A percentile compares a stretch with the other conserved stretches of the same genome.
Conservation (phyloP, 192 early-diverging fungal genomes). For the Linnemannia zychae region DNA sequence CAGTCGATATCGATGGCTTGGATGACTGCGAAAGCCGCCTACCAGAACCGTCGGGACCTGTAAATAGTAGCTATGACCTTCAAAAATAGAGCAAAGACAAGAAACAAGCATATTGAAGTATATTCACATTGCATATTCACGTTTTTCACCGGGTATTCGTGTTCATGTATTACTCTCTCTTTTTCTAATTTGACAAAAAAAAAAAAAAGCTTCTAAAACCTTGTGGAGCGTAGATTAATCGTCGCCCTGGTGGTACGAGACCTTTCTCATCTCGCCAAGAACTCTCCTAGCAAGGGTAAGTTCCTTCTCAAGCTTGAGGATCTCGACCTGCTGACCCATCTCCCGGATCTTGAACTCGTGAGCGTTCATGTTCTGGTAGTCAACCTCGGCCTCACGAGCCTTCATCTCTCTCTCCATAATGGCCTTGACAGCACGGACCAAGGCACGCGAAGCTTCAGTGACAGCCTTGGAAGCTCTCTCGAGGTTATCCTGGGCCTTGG, state of each 20-base stretch:
- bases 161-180: no score
- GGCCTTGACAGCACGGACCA: constrained; percentile 94
- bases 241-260: constrained; percentile 78
- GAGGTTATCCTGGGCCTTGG: constrained; percentile 92
- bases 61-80: no score
- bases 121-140: no score
- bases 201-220: no score
- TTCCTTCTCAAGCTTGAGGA: constrained; percentile 96
- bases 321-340: constrained; percentile 98
- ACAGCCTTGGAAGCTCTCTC: constrained; percentile 95
- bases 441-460: constrained; percentile 88
- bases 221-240: no score
- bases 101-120: no score
- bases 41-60: no score
- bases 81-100: no score
- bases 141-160: no score
- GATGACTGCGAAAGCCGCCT: no score
- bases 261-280: constrained; percentile 93
- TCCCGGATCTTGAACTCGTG: constrained; percentile 96
- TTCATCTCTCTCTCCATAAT: constrained; percentile 82
- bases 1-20: no score
- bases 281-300: constrained; percentile 86
- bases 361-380: constrained; percentile 82
- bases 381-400: constrained; percentile 68
- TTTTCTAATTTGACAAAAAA: no score